phyloP scores from a whole-genome alignment of 202 grass and related monocot species.

The Carex sylvatica region DNA sequence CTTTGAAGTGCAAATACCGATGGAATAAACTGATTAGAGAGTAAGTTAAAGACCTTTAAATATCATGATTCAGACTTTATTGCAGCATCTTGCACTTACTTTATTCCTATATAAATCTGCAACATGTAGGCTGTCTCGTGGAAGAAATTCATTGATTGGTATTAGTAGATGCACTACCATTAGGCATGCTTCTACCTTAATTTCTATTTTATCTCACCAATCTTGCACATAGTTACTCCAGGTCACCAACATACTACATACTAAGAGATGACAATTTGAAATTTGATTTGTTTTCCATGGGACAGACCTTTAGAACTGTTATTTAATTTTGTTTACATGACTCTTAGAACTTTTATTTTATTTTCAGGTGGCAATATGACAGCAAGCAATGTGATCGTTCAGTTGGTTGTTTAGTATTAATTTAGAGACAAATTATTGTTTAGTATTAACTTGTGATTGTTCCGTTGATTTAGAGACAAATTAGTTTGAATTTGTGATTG shows the following conservation, averaged over 20 bases:
- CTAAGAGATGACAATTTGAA: conserved; percentile 10
- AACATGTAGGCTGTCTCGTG: conserved; percentile 43
- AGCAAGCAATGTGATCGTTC: too few species aligned
- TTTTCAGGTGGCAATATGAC: too few species aligned
- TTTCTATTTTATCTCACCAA: background rate
- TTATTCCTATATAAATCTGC: conserved; percentile 16
- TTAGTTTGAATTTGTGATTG: too few species aligned
- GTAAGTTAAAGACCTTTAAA: too few species aligned
- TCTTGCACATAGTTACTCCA: conserved; percentile 2
- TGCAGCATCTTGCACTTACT: background rate
- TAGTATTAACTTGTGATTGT: too few species aligned
- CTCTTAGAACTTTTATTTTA: too few species aligned
- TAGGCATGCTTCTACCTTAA: conserved; percentile 39
- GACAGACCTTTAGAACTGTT: conserved; percentile 44
- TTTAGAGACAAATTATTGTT: too few species aligned
- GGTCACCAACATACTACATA: background rate
- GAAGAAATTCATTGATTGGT: conserved; percentile 40
- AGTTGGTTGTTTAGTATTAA: too few species aligned
- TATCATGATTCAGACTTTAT: conserved; percentile 8
- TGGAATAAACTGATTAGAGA: too few species aligned
- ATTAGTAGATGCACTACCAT: conserved; percentile 31
- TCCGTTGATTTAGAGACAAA: too few species aligned
- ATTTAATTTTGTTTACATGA: too few species aligned
- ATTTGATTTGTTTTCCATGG: background rate
- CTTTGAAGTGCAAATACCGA: too few species aligned